Evolutionary conservation across 805 yeast genomes (phyloP), one percentile per base, ranked within the genome.

Genomic region (Wickerhamiella sorbophila): DNA sequence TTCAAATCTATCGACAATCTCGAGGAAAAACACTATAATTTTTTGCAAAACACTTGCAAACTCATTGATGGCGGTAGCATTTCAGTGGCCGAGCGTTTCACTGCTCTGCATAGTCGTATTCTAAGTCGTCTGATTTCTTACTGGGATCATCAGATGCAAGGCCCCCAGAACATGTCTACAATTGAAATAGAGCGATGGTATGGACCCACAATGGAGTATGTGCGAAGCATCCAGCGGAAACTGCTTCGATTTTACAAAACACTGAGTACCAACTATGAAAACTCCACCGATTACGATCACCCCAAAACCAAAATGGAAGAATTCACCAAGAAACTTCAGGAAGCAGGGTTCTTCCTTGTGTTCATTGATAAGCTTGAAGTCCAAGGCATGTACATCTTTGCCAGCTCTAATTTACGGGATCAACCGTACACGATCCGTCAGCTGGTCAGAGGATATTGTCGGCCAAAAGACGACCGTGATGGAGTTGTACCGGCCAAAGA

Each of bases 1-100:
- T 84, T 83, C 59, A 84, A 84, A 53, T 96, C 84, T 53, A 87
- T 95, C 1, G 98, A 88, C 50, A 86, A 81, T 54, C 64, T 91
- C 38, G 93, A 85, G 53, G 38, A 36, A 20, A 73, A 69, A 41
- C 82, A 82, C 35, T 91, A 94, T 87, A 69, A 71, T 24, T 77
- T 79, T 51, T 65, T 91, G 49, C 81, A 74, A 51, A 76, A 77
- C 51, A 69, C 84, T 29, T 95, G 96, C 12, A 73, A 71, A 46
- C 78, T 71, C 50, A 71, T 91, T 22, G 86, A 81, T 33, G 81
- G 84, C 4, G 88, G 93, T 22, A 84, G 91, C 33, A 71, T 75
- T 4, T 77, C 79, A 14, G 76, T 88, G 41, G 91, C 95, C 0
- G 79, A 78, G 48, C 85, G 79, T 52, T 79, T 87, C 44, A 67